These are phyloP conservation scores for Cymodocea nodosa DNA, from an alignment of 116 monocot species.

Conservation along the genomic window DNA sequence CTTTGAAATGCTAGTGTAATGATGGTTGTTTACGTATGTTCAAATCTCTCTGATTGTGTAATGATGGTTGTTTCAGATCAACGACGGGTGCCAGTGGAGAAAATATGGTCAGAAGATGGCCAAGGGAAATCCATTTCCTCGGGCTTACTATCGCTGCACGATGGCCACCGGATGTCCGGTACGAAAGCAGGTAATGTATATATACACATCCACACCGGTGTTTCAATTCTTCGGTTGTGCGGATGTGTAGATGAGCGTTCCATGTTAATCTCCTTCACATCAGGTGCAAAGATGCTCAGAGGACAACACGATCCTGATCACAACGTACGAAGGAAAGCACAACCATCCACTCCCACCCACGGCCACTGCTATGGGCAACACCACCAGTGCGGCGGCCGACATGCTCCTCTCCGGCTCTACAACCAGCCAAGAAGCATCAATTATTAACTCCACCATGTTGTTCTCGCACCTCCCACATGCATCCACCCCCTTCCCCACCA, in stretches of 20 bases:
- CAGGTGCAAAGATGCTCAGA: constrained; percentile 65
- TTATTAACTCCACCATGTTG: neutral
- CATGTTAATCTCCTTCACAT: neutral
- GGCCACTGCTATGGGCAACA: constrained; percentile 38
- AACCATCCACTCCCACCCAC: constrained; percentile 65
- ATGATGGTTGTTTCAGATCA: constrained; percentile 30
- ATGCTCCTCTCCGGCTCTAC: constrained; percentile 55
- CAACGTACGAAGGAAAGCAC: constrained; percentile 68
- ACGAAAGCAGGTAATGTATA: constrained; percentile 34
- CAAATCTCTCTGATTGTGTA: too few relatives aligned
- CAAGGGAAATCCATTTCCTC: constrained; percentile 53
- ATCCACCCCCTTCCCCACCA: constrained; percentile 19
- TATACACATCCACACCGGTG: too few relatives aligned
- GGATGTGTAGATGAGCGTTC: too few relatives aligned
- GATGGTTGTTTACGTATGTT: too few relatives aligned
- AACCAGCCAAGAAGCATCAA: constrained; percentile 8
- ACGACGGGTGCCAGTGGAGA: constrained; percentile 61
- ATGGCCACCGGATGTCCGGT: constrained; percentile 52
- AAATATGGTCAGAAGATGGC: constrained; percentile 70
- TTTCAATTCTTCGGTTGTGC: too few relatives aligned
- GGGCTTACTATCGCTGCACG: constrained; percentile 54
- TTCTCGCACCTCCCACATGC: constrained; percentile 19
- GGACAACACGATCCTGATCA: constrained; percentile 39
- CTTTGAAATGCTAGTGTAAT: too few relatives aligned
- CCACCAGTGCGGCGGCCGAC: constrained; percentile 48